Base-by-base conservation (phyloP, 1,284 basidiomycete species). In the Cutaneotrichosporon cavernicola region DNA sequence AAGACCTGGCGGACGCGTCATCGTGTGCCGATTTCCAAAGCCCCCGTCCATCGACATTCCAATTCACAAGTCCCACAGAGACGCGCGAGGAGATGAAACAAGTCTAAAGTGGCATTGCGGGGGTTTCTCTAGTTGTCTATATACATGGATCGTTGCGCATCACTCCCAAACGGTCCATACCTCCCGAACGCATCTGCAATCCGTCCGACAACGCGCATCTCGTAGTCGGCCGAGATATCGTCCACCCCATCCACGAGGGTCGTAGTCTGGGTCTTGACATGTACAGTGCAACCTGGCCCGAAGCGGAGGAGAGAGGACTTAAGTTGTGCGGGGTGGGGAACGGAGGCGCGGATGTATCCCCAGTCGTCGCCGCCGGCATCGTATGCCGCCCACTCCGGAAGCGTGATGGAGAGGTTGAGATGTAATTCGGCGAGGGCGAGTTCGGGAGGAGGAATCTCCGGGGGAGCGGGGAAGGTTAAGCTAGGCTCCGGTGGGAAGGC, bases 201-300 rank as follows among this genome's bases (percentile, higher is more conserved):
- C 5, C 51, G 11, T 6, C 51, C 51, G 13, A 53, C 51, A 10
- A 53, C 51, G 9, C 51, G 30, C 16, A 53, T 14, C 18, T 53
- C 51, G 51, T 53, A 53, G 18, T 53, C 51, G 18, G 31, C 31
- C 51, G 51, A 53, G 51, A 53, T 53, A 16, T 53, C 51, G 30
- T 53, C 51, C 7, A 53, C 51, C 11, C 51, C 51, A 8, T 53
- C 51, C 18, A 53, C 51, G 5, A 14, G 31, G 5, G 9, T 6
- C 6, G 31, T 34, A 13, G 30, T 31, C 31, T 14, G 11, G 13
- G 30, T 32, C 31, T 16, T 18, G 31, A 53, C 31, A 6, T 32
- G 16, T 14, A 32, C 51, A 18, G 13, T 13, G 51, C 51, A 53
- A 16, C 34, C 31, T 13, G 30, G 14, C 7, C 51, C 51, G 16